phyloP scores from a whole-genome alignment of 2,329 filamentous ascomycete genomes.

The Penicillium sp. region DNA sequence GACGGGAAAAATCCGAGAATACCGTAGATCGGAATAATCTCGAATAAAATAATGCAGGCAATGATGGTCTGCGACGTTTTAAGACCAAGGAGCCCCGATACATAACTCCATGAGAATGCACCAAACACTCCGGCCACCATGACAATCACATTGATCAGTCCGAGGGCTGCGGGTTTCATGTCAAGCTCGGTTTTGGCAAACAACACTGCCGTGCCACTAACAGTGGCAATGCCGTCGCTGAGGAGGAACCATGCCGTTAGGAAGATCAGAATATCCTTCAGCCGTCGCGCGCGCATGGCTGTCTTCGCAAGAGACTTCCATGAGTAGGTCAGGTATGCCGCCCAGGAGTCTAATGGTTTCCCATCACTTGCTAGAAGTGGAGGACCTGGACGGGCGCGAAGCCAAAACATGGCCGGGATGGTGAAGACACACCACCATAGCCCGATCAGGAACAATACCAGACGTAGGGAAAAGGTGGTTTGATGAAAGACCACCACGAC shows the following conservation, averaged over 20 bases:
- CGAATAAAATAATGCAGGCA: slow-evolving; percentile 87
- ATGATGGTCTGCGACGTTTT: slow-evolving; percentile 87
- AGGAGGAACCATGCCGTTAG: slow-evolving; percentile 92
- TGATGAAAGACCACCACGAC: slow-evolving; percentile 76
- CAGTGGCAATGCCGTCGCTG: slow-evolving; percentile 91
- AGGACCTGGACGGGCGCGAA: slow-evolving; percentile 86
- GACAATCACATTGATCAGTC: slow-evolving; percentile 91
- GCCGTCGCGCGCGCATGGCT: slow-evolving; percentile 71
- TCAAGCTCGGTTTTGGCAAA: slow-evolving; percentile 93
- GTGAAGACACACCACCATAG: slow-evolving; percentile 94
- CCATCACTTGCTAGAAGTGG: slow-evolving; percentile 61
- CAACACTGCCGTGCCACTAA: slow-evolving; percentile 90
- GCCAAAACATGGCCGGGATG: slow-evolving; percentile 83
- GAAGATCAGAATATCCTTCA: slow-evolving; percentile 84
- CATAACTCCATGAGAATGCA: slow-evolving; percentile 84
- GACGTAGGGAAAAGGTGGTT: slow-evolving; percentile 81
- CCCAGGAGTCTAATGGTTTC: slow-evolving; percentile 59
- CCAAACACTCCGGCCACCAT: slow-evolving; percentile 84
- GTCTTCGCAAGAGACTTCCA: slow-evolving; percentile 89
- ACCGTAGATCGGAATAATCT: slow-evolving; percentile 90
- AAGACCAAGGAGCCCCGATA: slow-evolving; percentile 73
- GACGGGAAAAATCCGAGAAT: slow-evolving; percentile 85
- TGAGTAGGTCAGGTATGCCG: slow-evolving; percentile 77
- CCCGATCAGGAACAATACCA: slow-evolving; percentile 86
- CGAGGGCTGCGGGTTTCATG: slow-evolving; percentile 87